Evolutionary conservation across 768 basidiomycete species (phyloP).

Genomic region (Collybia nuda): DNA sequence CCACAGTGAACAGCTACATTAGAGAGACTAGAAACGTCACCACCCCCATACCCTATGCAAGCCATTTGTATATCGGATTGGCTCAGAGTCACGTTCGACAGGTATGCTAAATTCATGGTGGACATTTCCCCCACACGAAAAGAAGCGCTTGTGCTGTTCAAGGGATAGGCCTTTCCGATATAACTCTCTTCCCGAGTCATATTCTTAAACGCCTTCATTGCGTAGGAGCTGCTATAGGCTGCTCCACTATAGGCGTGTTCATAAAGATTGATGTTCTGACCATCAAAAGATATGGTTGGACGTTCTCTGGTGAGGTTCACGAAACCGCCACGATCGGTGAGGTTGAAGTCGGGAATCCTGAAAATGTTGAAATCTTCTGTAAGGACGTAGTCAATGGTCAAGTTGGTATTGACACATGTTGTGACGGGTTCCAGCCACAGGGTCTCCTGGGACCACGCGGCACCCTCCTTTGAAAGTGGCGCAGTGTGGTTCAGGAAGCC

Average conservation of each 20-base stretch:
- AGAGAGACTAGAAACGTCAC: constrained; percentile 14
- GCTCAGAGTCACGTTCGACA: neutral
- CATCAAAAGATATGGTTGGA: constrained; percentile 13
- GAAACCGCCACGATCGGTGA: no score
- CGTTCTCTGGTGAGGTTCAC: constrained; percentile 10
- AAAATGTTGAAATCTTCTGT: neutral
- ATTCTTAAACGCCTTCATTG: constrained; percentile 12
- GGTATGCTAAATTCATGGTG: neutral
- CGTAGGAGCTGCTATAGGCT: constrained; percentile 13
- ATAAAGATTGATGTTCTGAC: constrained; percentile 16
- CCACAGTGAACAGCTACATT: constrained; percentile 19
- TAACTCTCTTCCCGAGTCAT: constrained; percentile 12
- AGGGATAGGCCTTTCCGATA: constrained; percentile 9
- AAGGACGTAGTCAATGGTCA: constrained; percentile 19
- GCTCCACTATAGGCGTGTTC: constrained; percentile 21
- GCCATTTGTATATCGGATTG: constrained; percentile 13
- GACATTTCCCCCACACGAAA: constrained; percentile 6
- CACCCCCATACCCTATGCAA: neutral
- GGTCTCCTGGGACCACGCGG: constrained; percentile 18
- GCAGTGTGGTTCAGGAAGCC: constrained; percentile 17
- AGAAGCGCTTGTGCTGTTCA: constrained; percentile 2
- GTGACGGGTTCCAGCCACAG: constrained; percentile 23
- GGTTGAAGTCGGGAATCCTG: no score
- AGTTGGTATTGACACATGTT: constrained; percentile 17
- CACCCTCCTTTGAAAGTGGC: constrained; percentile 6